A percentile compares a stretch with the other conserved stretches of the same genome.
These are phyloP conservation scores for Echium plantagineum DNA, from an alignment of 257 asterid species.

Conservation along the genomic window DNA sequence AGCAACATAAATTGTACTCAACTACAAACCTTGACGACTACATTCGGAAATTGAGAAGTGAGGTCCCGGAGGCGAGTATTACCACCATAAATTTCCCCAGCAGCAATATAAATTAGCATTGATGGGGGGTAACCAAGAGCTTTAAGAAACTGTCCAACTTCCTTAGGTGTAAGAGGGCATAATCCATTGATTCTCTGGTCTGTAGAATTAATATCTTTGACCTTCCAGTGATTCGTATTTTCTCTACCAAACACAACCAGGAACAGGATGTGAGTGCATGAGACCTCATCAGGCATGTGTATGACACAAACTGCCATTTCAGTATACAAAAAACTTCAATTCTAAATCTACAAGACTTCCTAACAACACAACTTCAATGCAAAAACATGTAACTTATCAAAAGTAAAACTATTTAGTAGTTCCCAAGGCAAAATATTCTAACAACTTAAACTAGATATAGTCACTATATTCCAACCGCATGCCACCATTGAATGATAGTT, in stretches of 20 bases:
- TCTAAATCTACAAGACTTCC: too few species aligned
- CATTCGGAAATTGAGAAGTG: slow-evolving; percentile 67
- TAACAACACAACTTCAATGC: too few species aligned
- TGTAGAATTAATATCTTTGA: slow-evolving; percentile 65
- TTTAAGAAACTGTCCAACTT: slow-evolving; percentile 79
- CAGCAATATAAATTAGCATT: slow-evolving; percentile 78
- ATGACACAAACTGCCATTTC: too few species aligned
- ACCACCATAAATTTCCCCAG: slow-evolving; percentile 92
- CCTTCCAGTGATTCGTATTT: slow-evolving; percentile 85
- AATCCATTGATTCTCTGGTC: slow-evolving; percentile 81
- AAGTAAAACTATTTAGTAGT: too few species aligned
- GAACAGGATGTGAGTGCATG: slow-evolving; percentile 7
- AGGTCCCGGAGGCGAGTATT: slow-evolving; percentile 68
- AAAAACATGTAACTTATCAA: too few species aligned
- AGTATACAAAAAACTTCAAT: too few species aligned
- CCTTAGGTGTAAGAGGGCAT: slow-evolving; percentile 95
- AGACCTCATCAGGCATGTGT: background rate
- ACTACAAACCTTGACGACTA: slow-evolving; percentile 58
- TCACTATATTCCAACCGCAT: too few species aligned
- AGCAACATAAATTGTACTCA: background rate
- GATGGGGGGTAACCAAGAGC: slow-evolving; percentile 78
- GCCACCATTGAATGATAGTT: too few species aligned
- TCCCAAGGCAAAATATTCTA: background rate
- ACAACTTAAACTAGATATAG: background rate
- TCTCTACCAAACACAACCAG: slow-evolving; percentile 34